phyloP scores from a whole-genome alignment of 2,329 filamentous ascomycete genomes.

The Alternaria hordeiaustralica region DNA sequence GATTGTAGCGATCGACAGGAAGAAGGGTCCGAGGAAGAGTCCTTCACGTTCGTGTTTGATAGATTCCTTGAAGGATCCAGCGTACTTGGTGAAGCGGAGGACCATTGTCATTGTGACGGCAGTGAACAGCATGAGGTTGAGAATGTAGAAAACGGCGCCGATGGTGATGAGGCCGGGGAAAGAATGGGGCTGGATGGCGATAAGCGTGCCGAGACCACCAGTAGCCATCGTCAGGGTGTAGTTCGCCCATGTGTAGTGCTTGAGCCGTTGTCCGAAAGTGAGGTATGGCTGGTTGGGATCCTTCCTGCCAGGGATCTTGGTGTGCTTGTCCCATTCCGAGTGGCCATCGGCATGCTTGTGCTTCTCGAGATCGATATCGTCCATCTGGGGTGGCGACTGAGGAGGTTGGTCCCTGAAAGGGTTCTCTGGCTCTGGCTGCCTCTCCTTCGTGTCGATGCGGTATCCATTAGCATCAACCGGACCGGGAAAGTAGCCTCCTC shows the following conservation, averaged over 20 bases:
- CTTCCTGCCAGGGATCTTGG: conserved; percentile 38
- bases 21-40: conserved; percentile 57
- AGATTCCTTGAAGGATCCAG: conserved; percentile 53
- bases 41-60: conserved; percentile 60
- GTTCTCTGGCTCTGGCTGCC: conserved; percentile 23
- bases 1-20: conserved; percentile 50
- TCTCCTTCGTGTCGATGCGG: conserved; percentile 33
- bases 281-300: conserved; percentile 44
- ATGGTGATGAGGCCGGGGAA: conserved; percentile 60
- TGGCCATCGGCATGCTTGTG: conserved; percentile 28
- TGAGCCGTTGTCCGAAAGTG: conserved; percentile 34
- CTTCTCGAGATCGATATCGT: conserved; percentile 39
- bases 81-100: conserved; percentile 55
- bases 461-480: conserved; percentile 35
- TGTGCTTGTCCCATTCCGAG: conserved; percentile 30
- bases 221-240: conserved; percentile 58
- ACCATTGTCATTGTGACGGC: conserved; percentile 39
- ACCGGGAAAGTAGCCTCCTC: conserved; percentile 29
- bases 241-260: conserved; percentile 57
- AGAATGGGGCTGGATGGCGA: conserved; percentile 51
- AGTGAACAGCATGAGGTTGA: conserved; percentile 58
- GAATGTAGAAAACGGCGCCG: conserved; percentile 59
- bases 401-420: conserved; percentile 25
- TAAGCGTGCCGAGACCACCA: conserved; percentile 54
- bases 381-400: conserved; percentile 20